Conservation (phyloP, 2,329 filamentous ascomycete genomes). For the Pseudodiploospora longispora region DNA sequence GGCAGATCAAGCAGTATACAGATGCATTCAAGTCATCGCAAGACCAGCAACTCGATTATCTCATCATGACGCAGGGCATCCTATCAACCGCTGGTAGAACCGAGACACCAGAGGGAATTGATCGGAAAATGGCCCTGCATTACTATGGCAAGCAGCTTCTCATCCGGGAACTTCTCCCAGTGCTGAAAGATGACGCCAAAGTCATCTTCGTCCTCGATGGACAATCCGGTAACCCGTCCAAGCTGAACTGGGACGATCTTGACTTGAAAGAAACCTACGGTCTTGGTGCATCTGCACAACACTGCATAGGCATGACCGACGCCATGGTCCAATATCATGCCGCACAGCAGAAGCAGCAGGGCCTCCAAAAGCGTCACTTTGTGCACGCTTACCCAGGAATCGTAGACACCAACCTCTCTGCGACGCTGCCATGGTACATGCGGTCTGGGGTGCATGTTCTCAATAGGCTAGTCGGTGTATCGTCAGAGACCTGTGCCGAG, state of each 20-base stretch:
- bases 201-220: slow-evolving; percentile 31
- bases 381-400: slow-evolving; percentile 32
- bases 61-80: slow-evolving; percentile 32
- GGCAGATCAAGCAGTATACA: slow-evolving; percentile 24
- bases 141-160: slow-evolving; percentile 38
- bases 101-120: slow-evolving; percentile 36
- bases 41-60: slow-evolving; percentile 25
- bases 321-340: slow-evolving; percentile 28
- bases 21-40: slow-evolving; percentile 16
- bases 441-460: slow-evolving; percentile 10
- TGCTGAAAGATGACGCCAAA: slow-evolving; percentile 26
- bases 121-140: slow-evolving; percentile 37
- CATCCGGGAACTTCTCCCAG: slow-evolving; percentile 30
- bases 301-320: slow-evolving; percentile 32
- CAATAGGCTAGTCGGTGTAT: slow-evolving; percentile 13
- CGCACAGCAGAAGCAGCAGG: slow-evolving; percentile 12
- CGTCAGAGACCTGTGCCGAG: slow-evolving; percentile 19
- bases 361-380: slow-evolving; percentile 20
- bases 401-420: slow-evolving; percentile 25
- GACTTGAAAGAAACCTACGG: slow-evolving; percentile 28
- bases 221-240: slow-evolving; percentile 20
- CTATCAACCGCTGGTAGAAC: slow-evolving; percentile 25
- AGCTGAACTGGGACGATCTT: slow-evolving; percentile 31
- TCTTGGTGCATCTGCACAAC: slow-evolving; percentile 23
- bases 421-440: slow-evolving; percentile 23